Percentiles rank a stretch among this genome's conserved stretches.
phyloP scores from a whole-genome alignment of 2,329 filamentous ascomycete genomes.

The Fusarium staphyleae region DNA sequence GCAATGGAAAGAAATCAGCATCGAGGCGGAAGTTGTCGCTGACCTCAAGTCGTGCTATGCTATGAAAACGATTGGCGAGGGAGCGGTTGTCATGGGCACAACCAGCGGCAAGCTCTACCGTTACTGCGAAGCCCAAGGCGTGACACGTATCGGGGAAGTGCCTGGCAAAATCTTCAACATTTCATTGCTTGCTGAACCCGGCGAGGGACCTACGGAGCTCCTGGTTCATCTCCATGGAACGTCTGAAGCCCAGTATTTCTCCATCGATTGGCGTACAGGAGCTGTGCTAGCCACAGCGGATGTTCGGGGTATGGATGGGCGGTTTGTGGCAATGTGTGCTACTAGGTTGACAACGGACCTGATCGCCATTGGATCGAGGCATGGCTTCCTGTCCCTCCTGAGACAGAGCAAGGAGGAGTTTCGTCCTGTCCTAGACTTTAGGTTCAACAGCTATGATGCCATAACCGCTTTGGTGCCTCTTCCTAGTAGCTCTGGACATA shows the following conservation, averaged over 20 bases:
- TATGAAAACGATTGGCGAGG: constrained; percentile 49
- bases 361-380: constrained; percentile 60
- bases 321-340: constrained; percentile 59
- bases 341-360: constrained; percentile 51
- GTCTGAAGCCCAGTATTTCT: constrained; percentile 53
- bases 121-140: constrained; percentile 45
- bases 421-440: constrained; percentile 44
- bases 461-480: constrained; percentile 71
- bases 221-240: constrained; percentile 57
- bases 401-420: constrained; percentile 40
- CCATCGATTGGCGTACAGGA: constrained; percentile 46
- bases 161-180: constrained; percentile 61
- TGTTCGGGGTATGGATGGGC: constrained; percentile 52
- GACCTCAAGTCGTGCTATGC: constrained; percentile 58
- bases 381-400: constrained; percentile 55
- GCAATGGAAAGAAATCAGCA: constrained; percentile 53
- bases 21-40: constrained; percentile 44
- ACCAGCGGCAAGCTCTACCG: constrained; percentile 57
- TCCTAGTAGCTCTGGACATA: constrained; percentile 35
- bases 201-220: constrained; percentile 41
- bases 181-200: constrained; percentile 47
- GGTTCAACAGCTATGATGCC: constrained; percentile 62
- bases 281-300: constrained; percentile 41
- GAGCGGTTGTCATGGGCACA: constrained; percentile 57
- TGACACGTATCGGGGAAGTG: constrained; percentile 50